A percentile compares a stretch with the other conserved stretches of the same genome.
Conservation (phyloP, 2,329 filamentous ascomycete species). For the Aspergillus versicolor region DNA sequence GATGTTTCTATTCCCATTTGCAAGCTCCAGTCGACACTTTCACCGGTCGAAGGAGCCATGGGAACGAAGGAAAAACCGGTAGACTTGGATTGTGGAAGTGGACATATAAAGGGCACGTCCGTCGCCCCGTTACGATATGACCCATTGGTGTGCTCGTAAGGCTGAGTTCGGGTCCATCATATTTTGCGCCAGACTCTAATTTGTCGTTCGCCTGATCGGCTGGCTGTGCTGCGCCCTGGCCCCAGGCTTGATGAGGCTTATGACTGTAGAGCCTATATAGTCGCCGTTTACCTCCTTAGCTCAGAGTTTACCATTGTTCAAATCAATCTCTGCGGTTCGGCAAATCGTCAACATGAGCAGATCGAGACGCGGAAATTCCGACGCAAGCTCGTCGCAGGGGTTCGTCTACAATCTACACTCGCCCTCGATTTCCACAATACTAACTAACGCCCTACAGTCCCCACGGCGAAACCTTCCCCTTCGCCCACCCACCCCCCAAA, state of each 20-base stretch:
- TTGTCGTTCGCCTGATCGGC: background rate
- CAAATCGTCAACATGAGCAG: background rate
- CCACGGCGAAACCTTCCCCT: slow-evolving; percentile 28
- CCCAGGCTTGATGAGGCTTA: background rate
- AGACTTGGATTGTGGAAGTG: too few species aligned
- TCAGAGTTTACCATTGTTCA: background rate
- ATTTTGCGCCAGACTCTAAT: background rate
- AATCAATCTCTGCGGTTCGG: too few species aligned
- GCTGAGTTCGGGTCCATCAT: background rate
- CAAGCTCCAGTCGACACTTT: too few species aligned
- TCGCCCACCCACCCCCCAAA: slow-evolving; percentile 29
- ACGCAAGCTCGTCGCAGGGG: background rate
- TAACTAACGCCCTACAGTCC: background rate
- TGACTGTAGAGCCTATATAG: background rate
- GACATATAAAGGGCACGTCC: too few species aligned
- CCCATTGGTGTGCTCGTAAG: background rate
- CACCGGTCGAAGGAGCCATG: too few species aligned
- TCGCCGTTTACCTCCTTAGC: background rate
- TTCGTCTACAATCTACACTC: background rate
- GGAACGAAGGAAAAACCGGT: background rate
- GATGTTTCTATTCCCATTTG: background rate
- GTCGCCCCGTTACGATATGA: too few species aligned
- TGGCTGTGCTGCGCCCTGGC: slow-evolving; percentile 2
- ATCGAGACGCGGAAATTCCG: background rate
- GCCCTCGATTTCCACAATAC: background rate